Evolutionary conservation across 148 eudicot genomes (phyloP), one percentile per base, ranked within the genome.

Genomic region (Dysphania ambrosioides): DNA sequence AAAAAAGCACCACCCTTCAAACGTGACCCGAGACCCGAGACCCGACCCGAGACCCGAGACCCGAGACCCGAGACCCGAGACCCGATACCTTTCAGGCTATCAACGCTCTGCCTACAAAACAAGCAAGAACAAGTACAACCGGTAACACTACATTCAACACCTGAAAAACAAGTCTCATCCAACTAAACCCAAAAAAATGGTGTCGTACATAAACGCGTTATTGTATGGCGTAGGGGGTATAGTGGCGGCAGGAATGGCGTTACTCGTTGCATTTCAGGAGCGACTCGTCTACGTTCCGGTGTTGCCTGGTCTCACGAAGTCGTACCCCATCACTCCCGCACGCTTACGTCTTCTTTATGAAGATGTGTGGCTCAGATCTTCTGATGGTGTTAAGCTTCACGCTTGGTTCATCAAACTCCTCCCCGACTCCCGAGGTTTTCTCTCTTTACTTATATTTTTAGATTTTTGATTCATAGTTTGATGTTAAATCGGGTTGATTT

Each of bases 351-450:
- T 94, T 34, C 27, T 73, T 11, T 90, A 82, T 73, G 97, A 94
- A 59, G 98, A 94, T 73, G 96, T 94, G 5, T 94, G 97, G 98
- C 98, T 94, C 80, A 87, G 84, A 77, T 94, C 98, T 64, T 84
- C 90, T 55, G 98, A 94, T 66, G 98, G 97, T 18, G 87, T 91
- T 26, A 88, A 89, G 57, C 97, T 94, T 51, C 98, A 94, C 58
- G 84, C 98, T 58, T 94, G 97, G 98, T 88, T 94, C 82, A 90
- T 91, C 81, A 94, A 90, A 84, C 82, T 90, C 74, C 71, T 83
- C 36, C 91, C 97, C n/a, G 83, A 91, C 38, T 85, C 82, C 76
- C 79, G 71, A 85, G 98, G 98, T 93, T n/a, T 0, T 40, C 11
- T 11, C 34, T 9, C 2, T 21, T 35, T 19, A 51, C 27, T 53